Conservation (phyloP, 2,329 filamentous ascomycete species). For the Ceratocystis colombiana region DNA sequence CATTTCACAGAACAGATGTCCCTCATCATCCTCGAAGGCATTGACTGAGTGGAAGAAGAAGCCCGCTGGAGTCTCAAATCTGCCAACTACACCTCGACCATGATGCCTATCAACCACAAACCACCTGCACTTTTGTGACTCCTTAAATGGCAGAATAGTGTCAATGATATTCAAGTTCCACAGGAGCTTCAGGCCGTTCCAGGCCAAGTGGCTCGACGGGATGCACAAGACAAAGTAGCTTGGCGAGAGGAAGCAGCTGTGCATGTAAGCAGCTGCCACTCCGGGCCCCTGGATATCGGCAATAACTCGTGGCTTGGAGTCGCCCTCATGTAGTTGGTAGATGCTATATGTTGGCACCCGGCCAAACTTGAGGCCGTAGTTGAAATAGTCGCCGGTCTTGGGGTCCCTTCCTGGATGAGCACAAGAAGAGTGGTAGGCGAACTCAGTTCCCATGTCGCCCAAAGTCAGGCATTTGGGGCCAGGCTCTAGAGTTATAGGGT, state of each 20-base stretch:
- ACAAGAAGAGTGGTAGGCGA: constrained; percentile 57
- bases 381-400: constrained; percentile 63
- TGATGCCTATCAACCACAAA: constrained; percentile 59
- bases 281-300: constrained; percentile 49
- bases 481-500: constrained; percentile 63
- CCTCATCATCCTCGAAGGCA: constrained; percentile 53
- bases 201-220: constrained; percentile 53
- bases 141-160: constrained; percentile 54
- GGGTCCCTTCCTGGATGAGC: constrained; percentile 66
- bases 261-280: constrained; percentile 59
- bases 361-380: constrained; percentile 66
- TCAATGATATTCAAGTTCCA: constrained; percentile 60
- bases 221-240: constrained; percentile 64
- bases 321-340: constrained; percentile 53
- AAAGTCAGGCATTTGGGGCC: constrained; percentile 50
- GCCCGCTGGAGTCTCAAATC: constrained; percentile 55
- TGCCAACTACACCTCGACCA: constrained; percentile 55
- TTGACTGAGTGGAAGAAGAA: constrained; percentile 78
- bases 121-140: constrained; percentile 52
- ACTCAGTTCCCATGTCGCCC: constrained; percentile 51
- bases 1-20: constrained; percentile 55
- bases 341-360: constrained; percentile 52
- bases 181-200: constrained; percentile 49
- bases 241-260: constrained; percentile 65
- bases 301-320: constrained; percentile 58